Conservation (phyloP, 768 basidiomycete genomes). For the Gloeopeniophorella convolvens region DNA sequence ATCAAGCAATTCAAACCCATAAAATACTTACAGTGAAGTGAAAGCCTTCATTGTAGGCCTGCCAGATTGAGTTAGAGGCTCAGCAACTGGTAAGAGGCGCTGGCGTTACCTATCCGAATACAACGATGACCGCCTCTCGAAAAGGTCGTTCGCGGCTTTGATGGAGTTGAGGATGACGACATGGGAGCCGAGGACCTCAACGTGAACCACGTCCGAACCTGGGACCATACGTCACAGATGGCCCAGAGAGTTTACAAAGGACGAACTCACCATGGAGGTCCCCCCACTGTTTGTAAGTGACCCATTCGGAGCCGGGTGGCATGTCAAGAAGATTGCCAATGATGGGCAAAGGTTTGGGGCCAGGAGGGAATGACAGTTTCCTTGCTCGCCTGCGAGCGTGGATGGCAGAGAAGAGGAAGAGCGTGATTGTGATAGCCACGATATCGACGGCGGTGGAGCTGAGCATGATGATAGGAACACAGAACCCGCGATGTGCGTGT, state of each 20-base stretch:
- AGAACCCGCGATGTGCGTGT: not conserved
- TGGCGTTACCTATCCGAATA: conserved; percentile 15
- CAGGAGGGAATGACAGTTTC: conserved; percentile 15
- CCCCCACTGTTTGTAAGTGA: conserved; percentile 17
- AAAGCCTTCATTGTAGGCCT: conserved; percentile 4
- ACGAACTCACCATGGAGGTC: conserved; percentile 16
- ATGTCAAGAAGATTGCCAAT: conserved; percentile 21
- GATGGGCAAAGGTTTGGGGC: conserved; percentile 20
- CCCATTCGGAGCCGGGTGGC: conserved; percentile 17
- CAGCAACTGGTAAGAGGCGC: not conserved
- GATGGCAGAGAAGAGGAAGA: not conserved
- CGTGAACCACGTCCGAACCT: conserved; percentile 21
- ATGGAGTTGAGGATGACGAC: conserved; percentile 23
- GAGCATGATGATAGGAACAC: not conserved
- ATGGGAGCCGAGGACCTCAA: conserved; percentile 19
- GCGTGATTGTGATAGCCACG: not conserved
- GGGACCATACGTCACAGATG: not conserved
- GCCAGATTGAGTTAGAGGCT: not conserved
- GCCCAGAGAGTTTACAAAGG: not conserved
- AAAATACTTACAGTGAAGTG: not conserved
- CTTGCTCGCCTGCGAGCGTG: not conserved
- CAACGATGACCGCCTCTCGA: conserved; percentile 24
- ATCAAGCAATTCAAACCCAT: not conserved
- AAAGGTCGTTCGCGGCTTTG: conserved; percentile 23
- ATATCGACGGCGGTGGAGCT: not conserved